Percentiles rank a stretch among this genome's conserved stretches.
Conservation (phyloP, 108 stramenopile species). For the Cyclotella kingstonii region DNA sequence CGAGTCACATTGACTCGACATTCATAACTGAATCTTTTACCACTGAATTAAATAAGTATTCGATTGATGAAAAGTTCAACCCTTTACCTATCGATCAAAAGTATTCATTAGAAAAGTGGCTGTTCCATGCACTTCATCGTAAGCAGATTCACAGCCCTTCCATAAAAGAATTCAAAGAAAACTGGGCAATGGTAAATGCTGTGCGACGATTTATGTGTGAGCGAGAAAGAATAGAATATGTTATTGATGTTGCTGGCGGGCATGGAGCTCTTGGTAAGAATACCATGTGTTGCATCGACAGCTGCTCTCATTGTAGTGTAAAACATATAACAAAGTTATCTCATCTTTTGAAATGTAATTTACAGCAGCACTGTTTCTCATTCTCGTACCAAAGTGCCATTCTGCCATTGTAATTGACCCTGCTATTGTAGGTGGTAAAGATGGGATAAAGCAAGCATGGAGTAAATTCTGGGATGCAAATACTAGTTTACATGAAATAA, state of each 20-base stretch:
- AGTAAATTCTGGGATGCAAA: slow-evolving; percentile 21
- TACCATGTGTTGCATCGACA: no score
- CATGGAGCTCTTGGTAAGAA: slow-evolving; percentile 66
- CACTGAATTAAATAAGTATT: background rate
- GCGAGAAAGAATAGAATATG: slow-evolving; percentile 33
- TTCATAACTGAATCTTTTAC: no score
- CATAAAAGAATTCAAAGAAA: slow-evolving; percentile 77
- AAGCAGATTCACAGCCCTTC: slow-evolving; percentile 53
- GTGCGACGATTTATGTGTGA: slow-evolving; percentile 45
- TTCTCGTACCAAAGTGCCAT: slow-evolving; percentile 44
- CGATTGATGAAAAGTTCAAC: background rate
- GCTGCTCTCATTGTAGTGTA: no score
- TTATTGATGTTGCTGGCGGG: slow-evolving; percentile 79
- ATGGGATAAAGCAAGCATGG: slow-evolving; percentile 57
- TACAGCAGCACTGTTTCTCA: slow-evolving; percentile 61
- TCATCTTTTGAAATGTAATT: background rate
- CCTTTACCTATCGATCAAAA: background rate
- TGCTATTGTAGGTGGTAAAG: slow-evolving; percentile 45
- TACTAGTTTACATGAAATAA: background rate
- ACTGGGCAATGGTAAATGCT: slow-evolving; percentile 65
- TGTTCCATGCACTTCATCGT: slow-evolving; percentile 66
- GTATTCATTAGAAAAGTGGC: slow-evolving; percentile 50
- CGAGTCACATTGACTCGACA: slow-evolving; percentile 6
- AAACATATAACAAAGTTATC: background rate
- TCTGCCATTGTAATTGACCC: slow-evolving; percentile 66